Evolutionary conservation across 2,329 filamentous ascomycete species (phyloP).

Genomic region (Penicillium decumbens): DNA sequence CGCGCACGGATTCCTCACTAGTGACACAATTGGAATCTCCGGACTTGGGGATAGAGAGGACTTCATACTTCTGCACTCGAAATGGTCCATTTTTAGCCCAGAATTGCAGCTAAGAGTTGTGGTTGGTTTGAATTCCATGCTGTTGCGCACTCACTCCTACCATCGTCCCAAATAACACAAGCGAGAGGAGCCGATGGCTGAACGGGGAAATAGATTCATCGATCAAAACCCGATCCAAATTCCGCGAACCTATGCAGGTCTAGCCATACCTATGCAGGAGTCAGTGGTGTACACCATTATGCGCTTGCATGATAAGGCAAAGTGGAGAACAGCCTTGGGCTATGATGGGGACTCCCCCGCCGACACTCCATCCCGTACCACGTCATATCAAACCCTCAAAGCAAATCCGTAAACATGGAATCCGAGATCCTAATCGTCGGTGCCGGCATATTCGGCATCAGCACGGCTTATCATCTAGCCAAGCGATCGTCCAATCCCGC

Average conservation of each 20-base stretch:
- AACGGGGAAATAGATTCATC: neutral
- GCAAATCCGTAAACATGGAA: slow-evolving; percentile 4
- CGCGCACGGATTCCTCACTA: neutral
- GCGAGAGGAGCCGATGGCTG: neutral
- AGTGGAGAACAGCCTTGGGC: neutral
- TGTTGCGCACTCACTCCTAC: neutral
- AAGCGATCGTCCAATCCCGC: slow-evolving; percentile 47
- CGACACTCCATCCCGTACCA: neutral
- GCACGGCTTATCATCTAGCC: slow-evolving; percentile 61
- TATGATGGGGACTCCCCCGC: neutral
- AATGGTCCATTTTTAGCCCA: neutral
- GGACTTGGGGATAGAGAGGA: neutral
- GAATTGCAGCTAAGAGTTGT: neutral
- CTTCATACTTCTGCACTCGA: neutral
- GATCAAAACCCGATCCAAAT: neutral
- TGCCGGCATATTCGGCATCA: slow-evolving; percentile 62
- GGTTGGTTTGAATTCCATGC: neutral
- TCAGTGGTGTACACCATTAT: neutral
- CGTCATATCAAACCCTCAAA: neutral
- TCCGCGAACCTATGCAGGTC: too few relatives aligned
- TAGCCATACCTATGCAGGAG: too few relatives aligned
- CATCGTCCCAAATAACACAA: neutral
- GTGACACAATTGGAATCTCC: neutral
- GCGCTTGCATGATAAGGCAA: neutral
- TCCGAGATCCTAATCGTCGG: slow-evolving; percentile 54